Conservation (phyloP, 2,329 filamentous ascomycete species). For the Colletotrichum viniferum region DNA sequence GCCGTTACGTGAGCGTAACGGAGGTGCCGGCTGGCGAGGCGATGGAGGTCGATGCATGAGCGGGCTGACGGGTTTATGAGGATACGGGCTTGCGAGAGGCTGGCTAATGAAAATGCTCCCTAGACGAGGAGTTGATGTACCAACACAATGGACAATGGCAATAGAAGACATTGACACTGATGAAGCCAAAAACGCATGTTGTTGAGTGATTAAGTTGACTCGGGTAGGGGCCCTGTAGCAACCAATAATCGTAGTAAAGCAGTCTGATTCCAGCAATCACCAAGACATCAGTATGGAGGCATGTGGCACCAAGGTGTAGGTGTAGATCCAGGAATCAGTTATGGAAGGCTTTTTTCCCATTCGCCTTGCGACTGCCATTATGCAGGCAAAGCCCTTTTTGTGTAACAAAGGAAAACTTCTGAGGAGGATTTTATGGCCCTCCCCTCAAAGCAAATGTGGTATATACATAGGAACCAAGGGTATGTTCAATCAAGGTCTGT, state of each 20-base stretch:
- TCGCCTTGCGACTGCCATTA: neutral
- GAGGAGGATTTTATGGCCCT: neutral
- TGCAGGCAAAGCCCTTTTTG: neutral
- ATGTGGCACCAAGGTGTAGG: neutral
- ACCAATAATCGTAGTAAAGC: neutral
- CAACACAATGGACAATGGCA: conserved; percentile 22
- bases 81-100: neutral
- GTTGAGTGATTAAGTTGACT: neutral
- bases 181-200: neutral
- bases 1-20: conserved; percentile 91
- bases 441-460: neutral
- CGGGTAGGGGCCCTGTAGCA: neutral
- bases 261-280: neutral
- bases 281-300: neutral
- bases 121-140: conserved; percentile 15
- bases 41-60: conserved; percentile 71
- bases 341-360: neutral
- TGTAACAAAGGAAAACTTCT: conserved; percentile 4
- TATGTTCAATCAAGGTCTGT: conserved; percentile 17
- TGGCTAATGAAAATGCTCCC: conserved; percentile 6
- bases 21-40: conserved; percentile 76
- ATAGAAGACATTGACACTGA: conserved; percentile 18
- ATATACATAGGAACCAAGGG: conserved; percentile 16
- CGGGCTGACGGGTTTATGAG: neutral
- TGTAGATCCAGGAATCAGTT: neutral